A percentile compares a stretch with the other conserved stretches of the same genome.
Evolutionary conservation across 2,329 filamentous ascomycete species (phyloP).

Genomic region (Neofusicoccum laricinum): DNA sequence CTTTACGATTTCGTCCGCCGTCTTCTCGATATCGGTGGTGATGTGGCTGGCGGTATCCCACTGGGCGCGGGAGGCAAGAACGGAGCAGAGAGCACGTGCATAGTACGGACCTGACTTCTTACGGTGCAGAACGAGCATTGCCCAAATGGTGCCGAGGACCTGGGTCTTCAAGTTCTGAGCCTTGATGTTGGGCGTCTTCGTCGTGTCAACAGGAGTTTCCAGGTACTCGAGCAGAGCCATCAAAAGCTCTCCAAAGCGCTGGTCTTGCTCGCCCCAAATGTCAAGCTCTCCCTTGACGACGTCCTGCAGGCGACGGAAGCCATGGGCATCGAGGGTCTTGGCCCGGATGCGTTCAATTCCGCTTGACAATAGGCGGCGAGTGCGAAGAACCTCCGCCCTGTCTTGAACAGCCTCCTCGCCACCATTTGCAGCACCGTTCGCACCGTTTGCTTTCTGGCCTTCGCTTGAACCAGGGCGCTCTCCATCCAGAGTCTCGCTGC

Average conservation of each 20-base stretch:
- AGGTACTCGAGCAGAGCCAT: constrained; percentile 69
- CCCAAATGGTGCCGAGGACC: constrained; percentile 69
- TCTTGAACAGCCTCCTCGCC: constrained; percentile 33
- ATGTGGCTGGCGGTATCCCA: constrained; percentile 71
- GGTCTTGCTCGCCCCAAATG: constrained; percentile 63
- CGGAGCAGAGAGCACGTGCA: constrained; percentile 63
- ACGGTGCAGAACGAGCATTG: constrained; percentile 59
- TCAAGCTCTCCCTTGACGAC: constrained; percentile 66
- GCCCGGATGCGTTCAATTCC: constrained; percentile 71
- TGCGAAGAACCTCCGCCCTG: constrained; percentile 43
- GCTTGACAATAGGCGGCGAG: constrained; percentile 64
- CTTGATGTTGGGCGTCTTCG: constrained; percentile 59
- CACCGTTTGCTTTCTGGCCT: constrained; percentile 14
- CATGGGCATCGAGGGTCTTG: constrained; percentile 73
- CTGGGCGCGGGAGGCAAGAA: constrained; percentile 62
- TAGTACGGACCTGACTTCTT: constrained; percentile 53
- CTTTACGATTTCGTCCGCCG: constrained; percentile 68
- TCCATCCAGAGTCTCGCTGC: constrained; percentile 27
- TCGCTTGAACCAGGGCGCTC: constrained; percentile 26
- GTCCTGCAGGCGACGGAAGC: constrained; percentile 74
- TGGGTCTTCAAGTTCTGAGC: constrained; percentile 71
- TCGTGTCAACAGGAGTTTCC: constrained; percentile 51
- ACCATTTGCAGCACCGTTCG: constrained; percentile 12
- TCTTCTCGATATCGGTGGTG: constrained; percentile 69
- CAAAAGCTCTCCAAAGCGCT: constrained; percentile 67